Evolutionary conservation across 495 filamentous ascomycete genomes (phyloP).

Genomic region (Aspergillus wentii): DNA sequence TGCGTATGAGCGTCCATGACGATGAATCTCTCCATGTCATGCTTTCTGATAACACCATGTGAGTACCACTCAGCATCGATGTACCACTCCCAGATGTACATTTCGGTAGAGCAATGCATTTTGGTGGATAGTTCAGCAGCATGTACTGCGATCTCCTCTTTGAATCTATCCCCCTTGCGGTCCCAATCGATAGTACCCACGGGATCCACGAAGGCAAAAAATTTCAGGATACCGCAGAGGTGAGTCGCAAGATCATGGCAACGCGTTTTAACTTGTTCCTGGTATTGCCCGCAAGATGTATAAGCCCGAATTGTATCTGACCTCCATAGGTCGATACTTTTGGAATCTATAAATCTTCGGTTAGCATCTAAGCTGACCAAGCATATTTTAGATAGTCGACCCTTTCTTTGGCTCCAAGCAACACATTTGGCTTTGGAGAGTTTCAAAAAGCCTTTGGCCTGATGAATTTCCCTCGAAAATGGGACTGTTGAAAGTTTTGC

Average conservation of each 20-base stretch:
- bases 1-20: slow-evolving; percentile 2
- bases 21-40: background rate
- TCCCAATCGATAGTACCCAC: background rate
- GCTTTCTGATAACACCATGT: background rate
- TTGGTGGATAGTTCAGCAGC: slow-evolving; percentile 1
- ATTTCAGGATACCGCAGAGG: background rate
- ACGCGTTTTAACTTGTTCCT: background rate
- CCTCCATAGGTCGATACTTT: background rate
- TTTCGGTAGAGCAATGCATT: background rate
- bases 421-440: background rate
- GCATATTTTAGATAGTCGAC: no score
- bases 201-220: background rate
- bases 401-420: background rate
- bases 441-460: background rate
- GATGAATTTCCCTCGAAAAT: background rate
- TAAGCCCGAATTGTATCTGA: background rate
- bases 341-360: background rate
- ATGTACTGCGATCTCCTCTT: background rate
- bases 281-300: background rate
- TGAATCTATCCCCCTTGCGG: background rate
- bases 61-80: background rate
- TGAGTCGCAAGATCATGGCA: background rate
- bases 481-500: background rate
- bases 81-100: slow-evolving; percentile 4
- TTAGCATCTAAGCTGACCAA: no score